These are phyloP conservation scores for Dipteronia sinensis DNA, from an alignment of 345 rosid genomes.

Conservation along the genomic window DNA sequence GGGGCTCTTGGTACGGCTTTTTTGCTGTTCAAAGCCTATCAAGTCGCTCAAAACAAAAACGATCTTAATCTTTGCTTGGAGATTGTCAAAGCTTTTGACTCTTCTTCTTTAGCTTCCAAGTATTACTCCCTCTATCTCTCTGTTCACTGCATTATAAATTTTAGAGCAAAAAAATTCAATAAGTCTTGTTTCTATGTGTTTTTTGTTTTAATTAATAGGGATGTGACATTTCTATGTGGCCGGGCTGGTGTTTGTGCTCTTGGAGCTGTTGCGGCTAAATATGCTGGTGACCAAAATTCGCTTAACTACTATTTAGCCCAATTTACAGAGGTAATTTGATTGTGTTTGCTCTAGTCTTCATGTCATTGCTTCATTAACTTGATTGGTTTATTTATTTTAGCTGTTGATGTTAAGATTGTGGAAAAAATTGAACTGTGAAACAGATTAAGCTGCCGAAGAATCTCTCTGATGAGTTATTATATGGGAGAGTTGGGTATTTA, in stretches of 20 bases:
- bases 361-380: background rate
- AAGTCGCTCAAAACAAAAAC: slow-evolving; percentile 38
- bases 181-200: background rate
- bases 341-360: background rate
- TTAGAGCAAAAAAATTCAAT: background rate
- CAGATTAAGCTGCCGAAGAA: slow-evolving; percentile 57
- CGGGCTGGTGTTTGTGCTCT: slow-evolving; percentile 70
- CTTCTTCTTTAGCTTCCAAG: slow-evolving; percentile 57
- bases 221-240: slow-evolving; percentile 63
- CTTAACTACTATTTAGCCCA: slow-evolving; percentile 39
- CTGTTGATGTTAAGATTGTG: background rate
- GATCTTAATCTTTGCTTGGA: slow-evolving; percentile 53
- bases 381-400: background rate
- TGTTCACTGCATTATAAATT: background rate
- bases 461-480: slow-evolving; percentile 56
- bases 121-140: slow-evolving; percentile 13
- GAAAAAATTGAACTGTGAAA: slow-evolving; percentile 13
- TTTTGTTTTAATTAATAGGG: slow-evolving; percentile 29
- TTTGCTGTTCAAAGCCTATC: slow-evolving; percentile 58
- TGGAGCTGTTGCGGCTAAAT: slow-evolving; percentile 67
- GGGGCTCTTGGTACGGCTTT: slow-evolving; percentile 64
- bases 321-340: slow-evolving; percentile 44
- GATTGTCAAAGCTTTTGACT: slow-evolving; percentile 54
- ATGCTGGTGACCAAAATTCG: slow-evolving; percentile 41
- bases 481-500: slow-evolving; percentile 66